phyloP scores from a whole-genome alignment of 192 early-diverging fungal species.

The Rhizophagus clarus region DNA sequence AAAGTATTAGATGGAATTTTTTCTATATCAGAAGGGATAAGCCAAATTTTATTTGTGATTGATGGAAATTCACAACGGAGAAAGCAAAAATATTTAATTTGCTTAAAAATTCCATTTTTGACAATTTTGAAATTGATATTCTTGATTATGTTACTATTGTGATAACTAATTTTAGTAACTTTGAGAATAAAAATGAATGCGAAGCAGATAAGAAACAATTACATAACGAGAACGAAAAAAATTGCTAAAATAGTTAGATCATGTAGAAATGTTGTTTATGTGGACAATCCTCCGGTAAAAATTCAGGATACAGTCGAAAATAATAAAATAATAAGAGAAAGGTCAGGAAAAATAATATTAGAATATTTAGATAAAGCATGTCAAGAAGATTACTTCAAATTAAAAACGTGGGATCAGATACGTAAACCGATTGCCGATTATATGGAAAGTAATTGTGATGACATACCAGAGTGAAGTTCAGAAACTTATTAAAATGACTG shows the following conservation, averaged over 20 bases:
- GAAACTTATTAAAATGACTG: too few relatives aligned
- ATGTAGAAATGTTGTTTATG: neutral
- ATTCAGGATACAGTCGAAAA: too few relatives aligned
- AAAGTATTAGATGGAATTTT: neutral
- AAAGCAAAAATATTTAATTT: neutral
- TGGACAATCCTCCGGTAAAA: conserved; percentile 1
- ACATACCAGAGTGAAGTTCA: too few relatives aligned
- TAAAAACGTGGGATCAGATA: too few relatives aligned
- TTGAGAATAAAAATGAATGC: neutral
- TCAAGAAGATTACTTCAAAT: too few relatives aligned
- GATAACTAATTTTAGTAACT: neutral
- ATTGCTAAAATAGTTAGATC: neutral
- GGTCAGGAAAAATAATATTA: too few relatives aligned
- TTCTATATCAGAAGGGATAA: neutral
- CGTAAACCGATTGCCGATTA: too few relatives aligned
- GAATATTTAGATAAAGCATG: too few relatives aligned
- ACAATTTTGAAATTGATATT: neutral
- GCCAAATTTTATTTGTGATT: too few relatives aligned
- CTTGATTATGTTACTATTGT: neutral
- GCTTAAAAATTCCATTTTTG: neutral
- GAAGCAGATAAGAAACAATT: neutral
- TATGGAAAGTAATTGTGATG: too few relatives aligned
- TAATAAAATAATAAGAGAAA: too few relatives aligned
- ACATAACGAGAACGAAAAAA: neutral
- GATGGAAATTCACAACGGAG: neutral